phyloP scores from a whole-genome alignment of 352 stramenopile species.

The Phytophthora pistaciae region DNA sequence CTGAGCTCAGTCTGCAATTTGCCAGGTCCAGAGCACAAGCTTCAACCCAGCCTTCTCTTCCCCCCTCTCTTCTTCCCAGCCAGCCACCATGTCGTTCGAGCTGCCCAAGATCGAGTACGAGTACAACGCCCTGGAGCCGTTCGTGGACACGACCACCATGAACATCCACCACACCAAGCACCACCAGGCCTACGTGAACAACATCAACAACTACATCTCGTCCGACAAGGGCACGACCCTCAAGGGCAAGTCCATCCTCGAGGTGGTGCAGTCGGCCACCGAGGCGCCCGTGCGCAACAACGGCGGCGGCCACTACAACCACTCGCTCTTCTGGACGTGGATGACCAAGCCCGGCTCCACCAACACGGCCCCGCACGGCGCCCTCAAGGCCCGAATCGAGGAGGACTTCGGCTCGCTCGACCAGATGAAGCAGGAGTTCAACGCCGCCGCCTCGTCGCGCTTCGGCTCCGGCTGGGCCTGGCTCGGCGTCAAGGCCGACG shows the following conservation, averaged over 20 bases:
- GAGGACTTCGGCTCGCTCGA: constrained; percentile 93
- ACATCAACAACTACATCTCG: constrained; percentile 91
- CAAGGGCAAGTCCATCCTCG: constrained; percentile 84
- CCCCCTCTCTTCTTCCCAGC: not conserved
- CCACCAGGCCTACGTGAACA: constrained; percentile 92
- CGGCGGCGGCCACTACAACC: constrained; percentile 87
- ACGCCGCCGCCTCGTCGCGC: constrained; percentile 80
- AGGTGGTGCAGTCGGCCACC: constrained; percentile 78
- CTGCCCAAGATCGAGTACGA: constrained; percentile 86
- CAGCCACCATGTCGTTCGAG: constrained; percentile 72
- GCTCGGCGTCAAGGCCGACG: constrained; percentile 88
- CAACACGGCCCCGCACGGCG: constrained; percentile 82
- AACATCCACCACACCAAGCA: constrained; percentile 95
- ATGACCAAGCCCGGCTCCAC: constrained; percentile 85
- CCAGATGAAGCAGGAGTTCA: constrained; percentile 92
- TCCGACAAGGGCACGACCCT: constrained; percentile 77
- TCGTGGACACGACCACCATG: constrained; percentile 91
- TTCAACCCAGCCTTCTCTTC: constrained; percentile 4
- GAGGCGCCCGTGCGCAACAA: constrained; percentile 87
- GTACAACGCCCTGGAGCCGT: constrained; percentile 90
- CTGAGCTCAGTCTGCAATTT: constrained; percentile 41
- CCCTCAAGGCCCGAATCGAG: constrained; percentile 88
- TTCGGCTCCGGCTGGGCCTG: constrained; percentile 94
- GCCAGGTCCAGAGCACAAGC: constrained; percentile 35
- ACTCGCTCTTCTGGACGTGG: constrained; percentile 95